Percentiles rank a stretch among this genome's conserved stretches.
Conservation (phyloP, 257 asterid genomes). For the Plectranthus barbatus region DNA sequence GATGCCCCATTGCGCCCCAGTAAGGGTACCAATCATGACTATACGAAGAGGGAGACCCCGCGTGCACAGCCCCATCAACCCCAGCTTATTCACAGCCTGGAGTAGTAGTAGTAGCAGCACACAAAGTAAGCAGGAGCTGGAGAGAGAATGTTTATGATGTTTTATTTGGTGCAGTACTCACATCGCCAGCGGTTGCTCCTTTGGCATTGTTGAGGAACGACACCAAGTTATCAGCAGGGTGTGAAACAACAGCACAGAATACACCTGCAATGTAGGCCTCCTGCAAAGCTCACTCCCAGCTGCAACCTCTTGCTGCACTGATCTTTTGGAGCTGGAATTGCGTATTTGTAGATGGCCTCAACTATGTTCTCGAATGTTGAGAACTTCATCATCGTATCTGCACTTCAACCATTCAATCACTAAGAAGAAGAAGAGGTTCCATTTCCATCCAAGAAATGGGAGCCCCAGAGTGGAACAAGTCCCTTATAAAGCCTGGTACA, state of each 20-base stretch:
- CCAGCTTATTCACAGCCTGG: slow-evolving; percentile 80
- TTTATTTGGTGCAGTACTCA: slow-evolving; percentile 25
- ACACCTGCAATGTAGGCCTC: slow-evolving; percentile 79
- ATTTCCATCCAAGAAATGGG: not conserved
- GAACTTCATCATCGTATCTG: slow-evolving; percentile 89
- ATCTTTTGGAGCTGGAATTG: slow-evolving; percentile 66
- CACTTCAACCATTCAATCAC: too few relatives aligned
- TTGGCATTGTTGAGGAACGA: slow-evolving; percentile 86
- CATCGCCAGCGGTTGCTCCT: slow-evolving; percentile 80
- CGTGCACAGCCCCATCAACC: slow-evolving; percentile 67
- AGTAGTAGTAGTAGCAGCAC: not conserved
- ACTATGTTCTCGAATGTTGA: slow-evolving; percentile 74
- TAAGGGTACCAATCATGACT: slow-evolving; percentile 92
- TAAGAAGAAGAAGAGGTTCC: too few relatives aligned
- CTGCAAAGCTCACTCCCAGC: slow-evolving; percentile 82
- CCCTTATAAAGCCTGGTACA: too few relatives aligned
- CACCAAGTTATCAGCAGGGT: slow-evolving; percentile 86
- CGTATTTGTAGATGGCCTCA: slow-evolving; percentile 57
- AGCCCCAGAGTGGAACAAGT: not conserved
- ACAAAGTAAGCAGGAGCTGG: not conserved
- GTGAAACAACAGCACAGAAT: slow-evolving; percentile 72
- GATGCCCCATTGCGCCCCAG: slow-evolving; percentile 99
- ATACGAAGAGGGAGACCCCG: slow-evolving; percentile 93
- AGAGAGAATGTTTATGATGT: too few relatives aligned
- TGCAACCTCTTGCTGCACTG: slow-evolving; percentile 64